Base-by-base conservation (phyloP, 495 filamentous ascomycete genomes). In the Letharia columbiana region DNA sequence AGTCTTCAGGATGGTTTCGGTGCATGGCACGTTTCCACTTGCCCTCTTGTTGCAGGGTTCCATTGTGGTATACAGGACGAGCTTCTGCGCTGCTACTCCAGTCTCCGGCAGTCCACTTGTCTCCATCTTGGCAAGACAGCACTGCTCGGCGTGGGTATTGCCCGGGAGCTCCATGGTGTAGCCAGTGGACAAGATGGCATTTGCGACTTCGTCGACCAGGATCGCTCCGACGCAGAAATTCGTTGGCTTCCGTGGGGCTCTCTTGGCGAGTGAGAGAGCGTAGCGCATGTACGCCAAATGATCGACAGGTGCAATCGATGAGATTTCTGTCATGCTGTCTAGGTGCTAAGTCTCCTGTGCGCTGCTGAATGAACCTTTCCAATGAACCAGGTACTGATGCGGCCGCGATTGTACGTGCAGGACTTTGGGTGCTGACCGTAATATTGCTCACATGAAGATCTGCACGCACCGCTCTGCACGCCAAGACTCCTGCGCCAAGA, bases 81-180 rank as follows among this genome's bases (percentile, higher is more conserved):
- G 78, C 33, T 75, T 72, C 20, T 73, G 65, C 0, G 86, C 81
- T 74, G 20, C 70, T 75, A 17, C 92, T 78, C 17, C 77, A 69
- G 31, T 84, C 84, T 61, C 89, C 86, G 1, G 79, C 42, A 12
- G 88, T 64, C 83, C 79, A 9, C 73, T 69, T 23, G 76, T 69
- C n/a, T 86, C 82, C 37, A 88, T 82, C 75, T 98, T 98, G 49
- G 84, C 75, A 61, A 98, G 83, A 73, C 89, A 92, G 78, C 86
- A 91, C 78, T 98, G 91, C 71, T 98, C 94, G 8, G 94, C 94
- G 69, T 98, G 94, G 0, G 92, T 96, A 81, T 98, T 98, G 18
- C 92, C 94, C 0, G 85, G 81, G 15, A 94, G 85, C 73, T 98
- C 93, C 68, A 96, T 83, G 11, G 92, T 96, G 79, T 92, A 97